Evolutionary conservation across 2,329 filamentous ascomycete species (phyloP).

Genomic region (Alternaria sp.): DNA sequence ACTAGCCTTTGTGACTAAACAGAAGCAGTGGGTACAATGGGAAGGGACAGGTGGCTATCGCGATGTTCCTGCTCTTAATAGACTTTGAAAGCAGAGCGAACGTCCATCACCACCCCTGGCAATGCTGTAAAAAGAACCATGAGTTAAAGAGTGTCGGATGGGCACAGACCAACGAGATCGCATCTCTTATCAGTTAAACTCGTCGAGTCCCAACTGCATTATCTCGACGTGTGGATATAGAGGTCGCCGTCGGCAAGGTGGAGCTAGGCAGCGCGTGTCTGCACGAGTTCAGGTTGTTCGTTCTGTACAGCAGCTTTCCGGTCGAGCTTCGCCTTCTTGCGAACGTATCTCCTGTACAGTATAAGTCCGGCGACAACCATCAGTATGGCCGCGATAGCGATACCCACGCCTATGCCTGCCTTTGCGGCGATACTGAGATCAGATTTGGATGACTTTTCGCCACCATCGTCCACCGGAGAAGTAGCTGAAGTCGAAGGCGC

Average conservation of each 20-base stretch:
- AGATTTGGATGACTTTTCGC: not conserved
- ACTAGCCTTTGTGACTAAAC: too few species aligned
- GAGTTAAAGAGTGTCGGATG: not conserved
- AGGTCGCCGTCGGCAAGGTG: not conserved
- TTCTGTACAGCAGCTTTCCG: not conserved
- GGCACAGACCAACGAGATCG: too few species aligned
- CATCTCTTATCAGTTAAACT: too few species aligned
- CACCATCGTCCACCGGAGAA: not conserved
- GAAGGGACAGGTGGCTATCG: too few species aligned
- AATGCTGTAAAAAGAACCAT: not conserved
- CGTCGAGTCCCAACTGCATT: not conserved
- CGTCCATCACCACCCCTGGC: too few species aligned
- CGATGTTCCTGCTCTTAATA: too few species aligned
- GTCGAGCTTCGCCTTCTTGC: not conserved
- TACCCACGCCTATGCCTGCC: not conserved
- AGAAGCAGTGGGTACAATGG: too few species aligned
- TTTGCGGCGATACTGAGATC: not conserved
- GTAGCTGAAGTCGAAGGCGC: not conserved
- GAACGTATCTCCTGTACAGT: not conserved
- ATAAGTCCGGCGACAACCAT: not conserved
- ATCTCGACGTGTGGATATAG: not conserved
- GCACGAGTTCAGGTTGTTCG: not conserved
- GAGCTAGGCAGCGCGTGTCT: not conserved
- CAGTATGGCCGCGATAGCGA: not conserved
- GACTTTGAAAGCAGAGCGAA: too few species aligned